Evolutionary conservation across 306 rosid species (phyloP), one percentile per base, ranked within the genome.

Genomic region (Cucurbita maxima): DNA sequence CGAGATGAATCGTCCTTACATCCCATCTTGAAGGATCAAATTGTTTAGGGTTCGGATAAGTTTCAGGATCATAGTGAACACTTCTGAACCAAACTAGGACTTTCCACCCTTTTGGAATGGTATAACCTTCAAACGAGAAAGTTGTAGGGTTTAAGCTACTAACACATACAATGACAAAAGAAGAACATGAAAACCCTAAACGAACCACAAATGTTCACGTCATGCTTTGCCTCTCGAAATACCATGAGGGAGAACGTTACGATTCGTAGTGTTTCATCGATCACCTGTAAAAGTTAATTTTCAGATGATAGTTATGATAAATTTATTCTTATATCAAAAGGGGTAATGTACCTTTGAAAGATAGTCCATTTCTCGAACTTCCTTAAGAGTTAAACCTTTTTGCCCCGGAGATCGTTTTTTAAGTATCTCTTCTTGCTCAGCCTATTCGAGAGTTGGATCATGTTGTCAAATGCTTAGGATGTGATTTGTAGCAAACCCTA

Each of bases 91-190:
- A 93, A 2, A 83, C 87, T 38, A 93, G 87, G 4, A 81, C 89
- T 82, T 85, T 93, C 98, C 98, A 90, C 18, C 96, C 97, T 79
- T 87, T 86, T 34, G 98, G 98, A 79, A 93, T 79, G 57, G 61
- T 69, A 56, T 88, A 90, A 43, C 98, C 98, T 93, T 80, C 48
- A 80, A 63, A 16, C 11, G 11, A 82, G 45, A 6, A 4, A 61
- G 13, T 20, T 61, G 30, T 1, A 58, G 34, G 15, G 34, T 70
- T 0, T 15, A 50, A 61, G 11, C 71, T 61, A 48, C 19, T 37
- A 73, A 1, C 3, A 6, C 12, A 55, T 20, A 20, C 37, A 52
- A 60, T 10, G 12, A 16, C 1, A 7, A 38, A n/a, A 53, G n/a
- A 43, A 72, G 15, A 44, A 19, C 37, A n/a, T 4, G 5, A 37